Evolutionary conservation across 148 eudicot species (phyloP).

Genomic region (Fagopyrum tataricum): DNA sequence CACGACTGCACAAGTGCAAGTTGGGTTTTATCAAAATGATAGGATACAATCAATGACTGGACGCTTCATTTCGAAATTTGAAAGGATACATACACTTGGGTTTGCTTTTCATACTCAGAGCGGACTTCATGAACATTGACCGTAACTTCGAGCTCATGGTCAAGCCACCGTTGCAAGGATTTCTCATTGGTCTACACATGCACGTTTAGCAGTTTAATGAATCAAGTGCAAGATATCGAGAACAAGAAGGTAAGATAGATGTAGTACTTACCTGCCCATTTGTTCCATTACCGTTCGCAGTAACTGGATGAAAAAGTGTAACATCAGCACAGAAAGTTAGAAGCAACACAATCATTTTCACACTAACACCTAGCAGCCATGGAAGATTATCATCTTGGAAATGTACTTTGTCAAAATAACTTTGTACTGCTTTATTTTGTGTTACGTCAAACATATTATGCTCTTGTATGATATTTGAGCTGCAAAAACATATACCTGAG

Average conservation of each 20-base stretch:
- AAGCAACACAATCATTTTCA: background rate
- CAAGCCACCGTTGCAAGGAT: slow-evolving; percentile 94
- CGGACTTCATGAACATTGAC: slow-evolving; percentile 99
- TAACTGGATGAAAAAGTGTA: slow-evolving; percentile 38
- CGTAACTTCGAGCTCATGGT: slow-evolving; percentile 94
- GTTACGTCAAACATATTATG: background rate
- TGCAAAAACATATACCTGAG: slow-evolving; percentile 44
- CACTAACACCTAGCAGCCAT: background rate
- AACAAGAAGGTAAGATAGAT: background rate
- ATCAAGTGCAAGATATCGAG: background rate
- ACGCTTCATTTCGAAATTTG: background rate
- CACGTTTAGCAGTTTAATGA: background rate
- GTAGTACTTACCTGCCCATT: slow-evolving; percentile 62
- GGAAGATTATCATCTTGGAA: background rate
- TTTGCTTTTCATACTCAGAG: slow-evolving; percentile 91
- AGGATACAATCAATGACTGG: background rate
- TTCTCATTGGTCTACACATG: slow-evolving; percentile 74
- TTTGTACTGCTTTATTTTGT: background rate
- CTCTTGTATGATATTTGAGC: background rate
- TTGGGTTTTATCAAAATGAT: slow-evolving; percentile 6
- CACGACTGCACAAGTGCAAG: slow-evolving; percentile 79
- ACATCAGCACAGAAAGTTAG: slow-evolving; percentile 17
- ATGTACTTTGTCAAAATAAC: background rate
- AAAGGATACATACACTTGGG: slow-evolving; percentile 77
- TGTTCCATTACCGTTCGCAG: slow-evolving; percentile 61